Evolutionary conservation across 2,329 filamentous ascomycete species (phyloP).

Genomic region (Amesomyces nigricolor): DNA sequence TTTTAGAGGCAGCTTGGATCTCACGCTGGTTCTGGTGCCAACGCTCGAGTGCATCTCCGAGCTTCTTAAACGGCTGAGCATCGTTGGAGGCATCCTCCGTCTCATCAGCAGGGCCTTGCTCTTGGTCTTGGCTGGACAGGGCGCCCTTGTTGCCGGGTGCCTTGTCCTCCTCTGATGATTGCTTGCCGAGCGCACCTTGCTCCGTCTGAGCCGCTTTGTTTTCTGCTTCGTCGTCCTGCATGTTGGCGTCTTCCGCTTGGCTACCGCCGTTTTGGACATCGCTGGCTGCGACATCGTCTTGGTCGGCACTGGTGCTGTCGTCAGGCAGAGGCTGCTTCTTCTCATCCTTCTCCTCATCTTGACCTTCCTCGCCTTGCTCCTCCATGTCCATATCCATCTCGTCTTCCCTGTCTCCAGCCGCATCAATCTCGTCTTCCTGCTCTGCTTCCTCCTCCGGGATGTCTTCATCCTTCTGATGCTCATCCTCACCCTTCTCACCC

Average conservation of each 20-base stretch:
- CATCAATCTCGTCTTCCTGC: slow-evolving; percentile 41
- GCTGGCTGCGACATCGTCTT: slow-evolving; percentile 58
- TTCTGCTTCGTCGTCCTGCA: slow-evolving; percentile 42
- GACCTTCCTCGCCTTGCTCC: slow-evolving; percentile 35
- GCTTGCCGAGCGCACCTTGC: slow-evolving; percentile 56
- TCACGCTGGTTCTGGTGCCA: slow-evolving; percentile 88
- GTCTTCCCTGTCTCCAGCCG: slow-evolving; percentile 32
- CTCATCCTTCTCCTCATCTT: slow-evolving; percentile 49
- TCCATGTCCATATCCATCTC: slow-evolving; percentile 38
- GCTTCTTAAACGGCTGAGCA: slow-evolving; percentile 79
- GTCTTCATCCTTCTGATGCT: slow-evolving; percentile 45
- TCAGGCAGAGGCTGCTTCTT: slow-evolving; percentile 36
- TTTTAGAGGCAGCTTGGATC: slow-evolving; percentile 57
- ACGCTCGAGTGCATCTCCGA: slow-evolving; percentile 85
- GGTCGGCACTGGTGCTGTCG: slow-evolving; percentile 48
- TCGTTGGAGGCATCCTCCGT: slow-evolving; percentile 38
- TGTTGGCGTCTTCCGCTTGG: slow-evolving; percentile 52
- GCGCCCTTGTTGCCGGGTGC: slow-evolving; percentile 59
- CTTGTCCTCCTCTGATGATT: slow-evolving; percentile 57
- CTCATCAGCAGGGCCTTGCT: slow-evolving; percentile 42
- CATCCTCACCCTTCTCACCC: slow-evolving; percentile 44
- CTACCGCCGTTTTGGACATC: slow-evolving; percentile 62
- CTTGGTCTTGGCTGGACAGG: slow-evolving; percentile 43
- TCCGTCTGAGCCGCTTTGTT: slow-evolving; percentile 61
- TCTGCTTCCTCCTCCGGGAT: slow-evolving; percentile 42